Evolutionary conservation across 78 protist species (phyloP).

Genomic region (Mantamonas sphyraenae): DNA sequence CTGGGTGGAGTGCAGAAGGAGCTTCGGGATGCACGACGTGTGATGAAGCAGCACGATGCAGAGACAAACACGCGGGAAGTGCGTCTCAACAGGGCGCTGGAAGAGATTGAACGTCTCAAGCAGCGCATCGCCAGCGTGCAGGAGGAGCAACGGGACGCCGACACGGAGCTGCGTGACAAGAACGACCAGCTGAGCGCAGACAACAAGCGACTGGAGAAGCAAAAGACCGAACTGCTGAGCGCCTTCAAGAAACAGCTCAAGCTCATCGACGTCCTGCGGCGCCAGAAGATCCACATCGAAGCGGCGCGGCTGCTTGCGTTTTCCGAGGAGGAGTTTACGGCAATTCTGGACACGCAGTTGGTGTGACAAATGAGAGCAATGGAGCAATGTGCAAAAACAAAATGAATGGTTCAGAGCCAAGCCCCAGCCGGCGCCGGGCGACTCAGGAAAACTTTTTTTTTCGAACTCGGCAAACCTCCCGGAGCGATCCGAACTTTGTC

Average conservation of each 20-base stretch:
- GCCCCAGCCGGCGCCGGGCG: too few species aligned
- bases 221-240: constrained; percentile 28
- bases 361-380: too few species aligned
- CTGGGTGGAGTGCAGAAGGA: too few species aligned
- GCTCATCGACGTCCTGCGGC: constrained; percentile 49
- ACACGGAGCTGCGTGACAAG: background rate
- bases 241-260: constrained; percentile 52
- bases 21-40: too few species aligned
- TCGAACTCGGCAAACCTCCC: too few species aligned
- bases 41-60: too few species aligned
- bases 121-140: background rate
- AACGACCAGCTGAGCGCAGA: background rate
- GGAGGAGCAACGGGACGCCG: background rate
- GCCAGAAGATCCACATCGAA: constrained; percentile 55
- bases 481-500: too few species aligned
- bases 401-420: too few species aligned
- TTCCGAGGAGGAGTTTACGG: constrained; percentile 50
- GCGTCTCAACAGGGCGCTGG: constrained; percentile 26
- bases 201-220: constrained; percentile 24
- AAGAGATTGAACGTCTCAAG: constrained; percentile 21
- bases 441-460: too few species aligned
- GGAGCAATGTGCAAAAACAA: too few species aligned
- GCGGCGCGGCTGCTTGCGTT: constrained; percentile 44
- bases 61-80: background rate
- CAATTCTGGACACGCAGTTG: constrained; percentile 21